These are phyloP conservation scores for Pneumocystis carinii DNA, from an alignment of 1,139 yeast species.

Conservation along the genomic window DNA sequence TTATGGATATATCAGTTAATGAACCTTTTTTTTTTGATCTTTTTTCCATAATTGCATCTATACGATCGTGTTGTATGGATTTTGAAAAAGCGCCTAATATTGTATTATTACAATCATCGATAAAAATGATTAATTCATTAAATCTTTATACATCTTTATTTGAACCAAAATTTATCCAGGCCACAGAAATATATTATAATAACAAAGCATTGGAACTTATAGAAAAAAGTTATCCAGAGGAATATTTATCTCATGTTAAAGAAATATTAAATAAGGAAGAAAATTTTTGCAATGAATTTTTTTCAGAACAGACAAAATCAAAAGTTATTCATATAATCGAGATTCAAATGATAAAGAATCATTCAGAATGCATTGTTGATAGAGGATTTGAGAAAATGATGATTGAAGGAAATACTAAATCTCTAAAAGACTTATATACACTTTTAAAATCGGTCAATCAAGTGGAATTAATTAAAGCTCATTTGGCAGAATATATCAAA, in stretches of 20 bases:
- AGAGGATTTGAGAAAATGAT: neutral
- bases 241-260: neutral
- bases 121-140: conserved; percentile 1
- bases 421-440: neutral
- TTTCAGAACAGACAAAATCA: neutral
- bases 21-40: neutral
- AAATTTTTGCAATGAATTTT: neutral
- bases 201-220: neutral
- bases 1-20: neutral
- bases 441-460: neutral
- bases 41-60: neutral
- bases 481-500: neutral
- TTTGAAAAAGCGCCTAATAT: neutral
- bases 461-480: neutral
- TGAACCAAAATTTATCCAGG: conserved; percentile 2
- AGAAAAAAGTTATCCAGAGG: neutral
- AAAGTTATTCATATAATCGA: neutral
- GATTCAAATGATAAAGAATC: neutral
- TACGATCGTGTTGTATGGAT: neutral
- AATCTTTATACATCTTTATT: conserved; percentile 4
- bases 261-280: neutral
- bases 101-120: neutral
- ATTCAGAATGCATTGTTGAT: neutral
- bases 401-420: neutral
- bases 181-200: neutral